A percentile compares a stretch with the other conserved stretches of the same genome.
phyloP scores from a whole-genome alignment of 148 eudicot genomes.

The Pharnaceum exiguum region DNA sequence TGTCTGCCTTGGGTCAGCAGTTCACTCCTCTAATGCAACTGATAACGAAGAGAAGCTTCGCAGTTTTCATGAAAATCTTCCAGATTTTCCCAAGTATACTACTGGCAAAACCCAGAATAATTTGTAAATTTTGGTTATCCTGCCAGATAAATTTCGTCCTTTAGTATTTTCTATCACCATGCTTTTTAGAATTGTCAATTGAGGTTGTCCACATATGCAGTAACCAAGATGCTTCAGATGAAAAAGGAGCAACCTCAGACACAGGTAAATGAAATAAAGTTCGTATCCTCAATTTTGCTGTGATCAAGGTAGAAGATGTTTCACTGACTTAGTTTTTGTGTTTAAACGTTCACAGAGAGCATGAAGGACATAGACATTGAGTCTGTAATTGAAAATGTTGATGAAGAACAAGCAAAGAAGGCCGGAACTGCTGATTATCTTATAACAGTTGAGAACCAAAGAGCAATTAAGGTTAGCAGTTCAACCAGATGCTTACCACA shows the following conservation, averaged over 20 bases:
- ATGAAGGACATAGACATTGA: slow-evolving; percentile 26
- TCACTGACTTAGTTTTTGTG: neutral
- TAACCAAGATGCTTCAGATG: slow-evolving; percentile 16
- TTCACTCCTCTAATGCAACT: slow-evolving; percentile 64
- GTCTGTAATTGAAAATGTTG: slow-evolving; percentile 19
- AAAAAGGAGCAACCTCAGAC: slow-evolving; percentile 14
- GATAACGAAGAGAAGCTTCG: slow-evolving; percentile 64
- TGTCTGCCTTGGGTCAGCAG: slow-evolving; percentile 62
- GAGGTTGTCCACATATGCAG: slow-evolving; percentile 25
- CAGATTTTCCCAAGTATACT: slow-evolving; percentile 24
- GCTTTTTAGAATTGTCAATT: no score
- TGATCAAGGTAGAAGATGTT: no score
- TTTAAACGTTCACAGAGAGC: slow-evolving; percentile 15
- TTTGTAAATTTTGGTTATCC: slow-evolving; percentile 12
- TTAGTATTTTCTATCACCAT: no score
- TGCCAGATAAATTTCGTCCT: slow-evolving; percentile 7
- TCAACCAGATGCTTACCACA: no score
- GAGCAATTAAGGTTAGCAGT: slow-evolving; percentile 67
- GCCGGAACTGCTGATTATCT: slow-evolving; percentile 56
- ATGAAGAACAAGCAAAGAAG: slow-evolving; percentile 21
- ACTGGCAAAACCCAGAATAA: slow-evolving; percentile 15
- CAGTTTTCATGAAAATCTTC: slow-evolving; percentile 33
- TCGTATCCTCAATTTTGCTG: neutral
- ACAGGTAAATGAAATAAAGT: slow-evolving; percentile 14
- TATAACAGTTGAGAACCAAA: slow-evolving; percentile 57